Percentiles rank a stretch among this genome's conserved stretches.
Evolutionary conservation across 1,284 basidiomycete species (phyloP).

Genomic region (Stygiomarasmius scandens): DNA sequence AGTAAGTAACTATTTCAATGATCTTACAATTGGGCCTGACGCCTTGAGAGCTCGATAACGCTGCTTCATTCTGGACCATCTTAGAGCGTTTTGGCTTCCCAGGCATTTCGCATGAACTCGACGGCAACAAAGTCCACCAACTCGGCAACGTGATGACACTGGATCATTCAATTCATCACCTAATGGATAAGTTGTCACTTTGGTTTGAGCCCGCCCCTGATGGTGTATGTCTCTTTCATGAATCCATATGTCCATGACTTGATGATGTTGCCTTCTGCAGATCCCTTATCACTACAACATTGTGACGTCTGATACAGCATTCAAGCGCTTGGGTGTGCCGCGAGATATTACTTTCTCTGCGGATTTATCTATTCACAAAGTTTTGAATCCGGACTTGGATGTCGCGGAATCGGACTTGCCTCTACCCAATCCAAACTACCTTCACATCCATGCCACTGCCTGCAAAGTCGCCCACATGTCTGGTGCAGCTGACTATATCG

Average conservation of each 20-base stretch:
- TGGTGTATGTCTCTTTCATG: neutral
- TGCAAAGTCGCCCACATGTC: slow-evolving; percentile 1
- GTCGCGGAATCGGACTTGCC: neutral
- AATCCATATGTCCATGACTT: neutral
- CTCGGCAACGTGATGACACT: neutral
- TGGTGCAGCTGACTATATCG: slow-evolving; percentile 1
- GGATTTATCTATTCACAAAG: no score
- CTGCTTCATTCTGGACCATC: neutral
- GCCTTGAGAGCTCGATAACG: neutral
- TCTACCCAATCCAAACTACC: neutral
- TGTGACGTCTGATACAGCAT: neutral
- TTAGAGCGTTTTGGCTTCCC: neutral
- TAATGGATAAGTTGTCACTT: neutral
- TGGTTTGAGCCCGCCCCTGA: neutral
- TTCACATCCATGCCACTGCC: neutral
- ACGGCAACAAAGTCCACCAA: neutral
- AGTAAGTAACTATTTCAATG: neutral
- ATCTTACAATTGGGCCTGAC: no score
- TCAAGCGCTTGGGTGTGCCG: neutral
- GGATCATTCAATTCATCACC: neutral
- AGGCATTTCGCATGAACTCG: neutral
- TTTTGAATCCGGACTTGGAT: no score
- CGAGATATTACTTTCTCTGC: no score
- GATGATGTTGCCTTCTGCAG: neutral
- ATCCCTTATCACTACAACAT: neutral